Conservation (phyloP, 2,329 filamentous ascomycete species). For the Colletotrichum liriopes region DNA sequence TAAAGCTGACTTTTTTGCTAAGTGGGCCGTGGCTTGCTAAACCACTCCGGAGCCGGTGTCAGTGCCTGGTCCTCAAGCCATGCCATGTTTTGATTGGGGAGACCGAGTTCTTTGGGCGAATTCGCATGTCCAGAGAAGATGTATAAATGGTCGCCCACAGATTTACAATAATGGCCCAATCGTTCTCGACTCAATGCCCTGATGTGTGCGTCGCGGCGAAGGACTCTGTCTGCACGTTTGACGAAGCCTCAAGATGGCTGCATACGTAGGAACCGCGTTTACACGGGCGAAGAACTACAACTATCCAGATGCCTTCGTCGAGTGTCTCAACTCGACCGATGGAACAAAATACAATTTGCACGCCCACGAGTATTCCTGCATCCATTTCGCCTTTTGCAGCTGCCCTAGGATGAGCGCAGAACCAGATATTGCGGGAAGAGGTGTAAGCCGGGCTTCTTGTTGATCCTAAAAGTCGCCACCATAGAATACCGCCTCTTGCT, state of each 20-base stretch:
- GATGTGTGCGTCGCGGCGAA: background rate
- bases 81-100: background rate
- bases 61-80: background rate
- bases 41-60: constrained; percentile 24
- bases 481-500: background rate
- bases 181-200: background rate
- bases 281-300: background rate
- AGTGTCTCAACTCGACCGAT: background rate
- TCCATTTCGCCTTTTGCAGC: constrained; percentile 2
- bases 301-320: background rate
- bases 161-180: background rate
- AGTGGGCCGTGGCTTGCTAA: constrained; percentile 20
- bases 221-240: background rate
- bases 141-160: background rate
- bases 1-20: background rate
- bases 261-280: background rate
- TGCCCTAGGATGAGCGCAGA: constrained; percentile 25
- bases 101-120: background rate
- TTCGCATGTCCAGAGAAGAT: too few relatives aligned
- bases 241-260: background rate
- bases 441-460: background rate
- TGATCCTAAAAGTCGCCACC: fast-evolving
- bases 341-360: background rate
- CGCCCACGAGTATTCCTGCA: constrained; percentile 6
- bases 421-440: constrained; percentile 11